Base-by-base conservation (phyloP, 83 land plant species). In the Diphasiastrum complanatum region DNA sequence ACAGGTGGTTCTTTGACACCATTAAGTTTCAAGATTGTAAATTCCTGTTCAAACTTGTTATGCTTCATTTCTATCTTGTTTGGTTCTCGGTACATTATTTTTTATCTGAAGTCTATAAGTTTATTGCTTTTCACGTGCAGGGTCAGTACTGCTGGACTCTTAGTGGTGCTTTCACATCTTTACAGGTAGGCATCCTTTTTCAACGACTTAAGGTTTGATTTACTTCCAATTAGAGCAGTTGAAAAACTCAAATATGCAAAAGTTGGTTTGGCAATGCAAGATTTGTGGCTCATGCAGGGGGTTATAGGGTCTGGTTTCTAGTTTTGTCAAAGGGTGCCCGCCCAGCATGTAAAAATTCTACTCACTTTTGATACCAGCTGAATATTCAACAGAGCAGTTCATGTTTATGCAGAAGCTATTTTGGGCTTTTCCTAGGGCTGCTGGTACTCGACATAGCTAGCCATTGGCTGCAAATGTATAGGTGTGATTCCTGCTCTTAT, bases 401-500 rank as follows among this genome's bases (percentile, higher is more conserved):
- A 8, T 38, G 43, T 45, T 35, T 41, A 38, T 69, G 34, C 78
- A 89, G 97, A 67, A 83, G 85, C n/a, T 79, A 83, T 34, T 77
- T 83, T 74, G 35, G 65, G 45, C 78, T 89, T 58, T 79, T 79
- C 60, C 64, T 95, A 56, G 77, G 81, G 47, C 72, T 95, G 69
- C 87, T 95, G 47, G 97, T 81, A 28, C 70, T 95, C 22, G 99
- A 95, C 74, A 82, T 95, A 45, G 67, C 79, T 18, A 95, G 99
- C 71, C 99, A 95, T 61, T 95, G 99, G 99, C 45, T 95, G 52
- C 99, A 95, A 67, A 95, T 95, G 99, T 95, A 82, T 81, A 95
- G 99, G 99, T 89, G 72, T 45, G 61, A 11, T 16, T 18, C 19
- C n/a, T n/a, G n/a, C n/a, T n/a, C n/a, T n/a, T n/a, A n/a, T n/a